Evolutionary conservation across 768 basidiomycete genomes (phyloP).

Genomic region (Leccinum longicurvipes): DNA sequence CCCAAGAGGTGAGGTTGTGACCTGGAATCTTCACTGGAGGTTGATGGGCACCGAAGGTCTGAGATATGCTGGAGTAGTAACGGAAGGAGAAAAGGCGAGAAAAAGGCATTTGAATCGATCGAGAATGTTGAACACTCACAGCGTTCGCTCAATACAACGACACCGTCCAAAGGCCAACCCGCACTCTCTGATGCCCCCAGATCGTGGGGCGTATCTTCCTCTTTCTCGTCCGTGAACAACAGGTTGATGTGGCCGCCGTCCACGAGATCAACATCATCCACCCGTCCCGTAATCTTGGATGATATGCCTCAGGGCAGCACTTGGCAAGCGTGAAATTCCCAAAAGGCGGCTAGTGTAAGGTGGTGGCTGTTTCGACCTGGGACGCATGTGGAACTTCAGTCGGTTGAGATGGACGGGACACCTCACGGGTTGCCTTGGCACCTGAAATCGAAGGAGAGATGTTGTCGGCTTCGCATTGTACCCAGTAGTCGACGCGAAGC

Average conservation of each 20-base stretch:
- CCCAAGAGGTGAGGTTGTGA: constrained; percentile 65
- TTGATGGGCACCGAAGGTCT: constrained; percentile 39
- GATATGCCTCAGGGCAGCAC: constrained; percentile 47
- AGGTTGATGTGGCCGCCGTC: constrained; percentile 52
- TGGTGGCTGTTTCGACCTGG: constrained; percentile 79
- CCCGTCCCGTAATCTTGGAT: constrained; percentile 43
- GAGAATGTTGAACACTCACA: constrained; percentile 32
- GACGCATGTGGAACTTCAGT: neutral
- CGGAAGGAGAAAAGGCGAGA: too few species aligned
- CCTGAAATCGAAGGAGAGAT: constrained; percentile 44
- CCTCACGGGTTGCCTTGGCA: constrained; percentile 71
- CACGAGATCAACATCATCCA: constrained; percentile 57
- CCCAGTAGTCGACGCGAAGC: neutral
- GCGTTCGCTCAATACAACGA: constrained; percentile 45
- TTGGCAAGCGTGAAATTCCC: constrained; percentile 38
- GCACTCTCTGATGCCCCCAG: constrained; percentile 51
- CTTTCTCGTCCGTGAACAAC: constrained; percentile 46
- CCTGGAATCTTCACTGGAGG: constrained; percentile 51
- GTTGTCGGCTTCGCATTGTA: neutral
- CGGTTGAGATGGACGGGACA: neutral
- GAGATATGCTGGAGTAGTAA: neutral
- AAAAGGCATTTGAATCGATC: too few species aligned
- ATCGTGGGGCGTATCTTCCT: constrained; percentile 38
- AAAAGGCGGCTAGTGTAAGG: constrained; percentile 51
- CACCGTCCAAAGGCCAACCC: constrained; percentile 43